Evolutionary conservation across 345 rosid species (phyloP).

Genomic region (Luvunga scandens): DNA sequence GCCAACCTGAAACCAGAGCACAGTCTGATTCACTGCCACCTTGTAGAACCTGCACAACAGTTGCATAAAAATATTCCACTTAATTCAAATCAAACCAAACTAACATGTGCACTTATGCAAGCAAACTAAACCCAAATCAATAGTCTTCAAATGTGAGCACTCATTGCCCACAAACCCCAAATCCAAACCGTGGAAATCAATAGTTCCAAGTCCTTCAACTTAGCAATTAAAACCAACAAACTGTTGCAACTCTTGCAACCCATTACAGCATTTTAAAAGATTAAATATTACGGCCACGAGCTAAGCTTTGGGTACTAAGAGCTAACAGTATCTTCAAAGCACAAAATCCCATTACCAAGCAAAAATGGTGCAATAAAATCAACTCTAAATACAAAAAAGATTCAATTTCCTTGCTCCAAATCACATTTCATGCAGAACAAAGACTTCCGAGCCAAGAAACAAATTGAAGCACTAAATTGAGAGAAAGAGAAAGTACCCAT

Average conservation of each 20-base stretch:
- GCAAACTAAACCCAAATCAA: background rate
- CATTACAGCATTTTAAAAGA: background rate
- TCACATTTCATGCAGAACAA: background rate
- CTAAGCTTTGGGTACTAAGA: background rate
- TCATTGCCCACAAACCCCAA: background rate
- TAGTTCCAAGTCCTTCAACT: background rate
- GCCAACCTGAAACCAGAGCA: constrained; percentile 99
- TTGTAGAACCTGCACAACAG: constrained; percentile 69
- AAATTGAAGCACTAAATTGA: background rate
- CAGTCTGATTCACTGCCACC: constrained; percentile 55
- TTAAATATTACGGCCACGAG: background rate
- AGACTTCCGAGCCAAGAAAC: constrained; percentile 20
- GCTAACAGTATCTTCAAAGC: background rate
- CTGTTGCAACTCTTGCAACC: background rate
- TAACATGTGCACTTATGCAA: background rate
- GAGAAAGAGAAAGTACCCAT: constrained; percentile 56
- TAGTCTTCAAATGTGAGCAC: background rate
- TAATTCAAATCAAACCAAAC: constrained; percentile 4
- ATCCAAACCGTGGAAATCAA: background rate
- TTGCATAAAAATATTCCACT: constrained; percentile 1
- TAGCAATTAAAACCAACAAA: background rate
- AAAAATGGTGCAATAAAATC: background rate
- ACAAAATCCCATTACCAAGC: background rate
- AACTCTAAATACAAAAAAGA: background rate
- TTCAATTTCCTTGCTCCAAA: background rate